phyloP scores from a whole-genome alignment of 2,329 filamentous ascomycete genomes.

The Fusarium sp. region DNA sequence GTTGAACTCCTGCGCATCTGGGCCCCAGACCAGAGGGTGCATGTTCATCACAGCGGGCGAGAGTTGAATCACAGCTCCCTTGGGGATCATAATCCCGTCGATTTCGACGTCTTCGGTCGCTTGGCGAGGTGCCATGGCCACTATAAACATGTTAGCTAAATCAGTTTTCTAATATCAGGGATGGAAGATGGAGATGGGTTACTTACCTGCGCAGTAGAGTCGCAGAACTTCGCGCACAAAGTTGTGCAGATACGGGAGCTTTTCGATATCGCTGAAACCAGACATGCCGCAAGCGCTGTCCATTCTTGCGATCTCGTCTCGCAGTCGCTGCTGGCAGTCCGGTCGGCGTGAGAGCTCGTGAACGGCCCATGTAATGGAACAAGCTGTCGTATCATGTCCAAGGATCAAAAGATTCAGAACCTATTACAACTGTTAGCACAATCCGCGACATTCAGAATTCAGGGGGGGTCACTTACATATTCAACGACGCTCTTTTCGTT shows the following conservation, averaged over 20 bases:
- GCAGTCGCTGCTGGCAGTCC: conserved; percentile 50
- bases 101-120: conserved; percentile 47
- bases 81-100: conserved; percentile 49
- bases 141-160: conserved; percentile 25
- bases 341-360: conserved; percentile 51
- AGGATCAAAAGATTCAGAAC: conserved; percentile 56
- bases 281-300: conserved; percentile 6
- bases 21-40: conserved; percentile 51
- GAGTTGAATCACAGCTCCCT: conserved; percentile 51
- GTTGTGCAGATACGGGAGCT: conserved; percentile 51
- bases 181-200: neutral
- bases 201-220: conserved; percentile 50
- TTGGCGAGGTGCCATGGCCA: conserved; percentile 48
- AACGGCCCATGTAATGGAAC: conserved; percentile 53
- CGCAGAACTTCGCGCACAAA: conserved; percentile 56
- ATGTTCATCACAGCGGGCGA: conserved; percentile 49
- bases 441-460: neutral
- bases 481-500: conserved; percentile 44
- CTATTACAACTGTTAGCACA: conserved; percentile 46
- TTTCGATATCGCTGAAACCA: conserved; percentile 41
- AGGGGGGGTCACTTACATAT: conserved; percentile 26
- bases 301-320: conserved; percentile 48
- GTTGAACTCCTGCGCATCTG: conserved; percentile 46
- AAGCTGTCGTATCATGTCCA: conserved; percentile 57
- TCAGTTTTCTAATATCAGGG: neutral